Percentiles rank a stretch among this genome's conserved stretches.
Evolutionary conservation across 345 rosid genomes (phyloP).

Genomic region (Salix brachista): DNA sequence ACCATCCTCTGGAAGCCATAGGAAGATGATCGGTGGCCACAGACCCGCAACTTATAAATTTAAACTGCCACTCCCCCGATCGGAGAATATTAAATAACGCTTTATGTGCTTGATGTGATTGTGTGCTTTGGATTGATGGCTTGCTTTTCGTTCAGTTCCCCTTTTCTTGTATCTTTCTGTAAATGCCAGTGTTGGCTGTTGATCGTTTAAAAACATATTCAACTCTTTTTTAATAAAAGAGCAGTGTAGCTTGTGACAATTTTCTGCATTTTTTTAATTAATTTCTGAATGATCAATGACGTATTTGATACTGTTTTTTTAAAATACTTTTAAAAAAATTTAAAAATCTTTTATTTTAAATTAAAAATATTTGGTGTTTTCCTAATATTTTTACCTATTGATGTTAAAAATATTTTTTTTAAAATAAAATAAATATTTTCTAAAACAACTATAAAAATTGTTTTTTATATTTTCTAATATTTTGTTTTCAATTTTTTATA

Average conservation of each 20-base stretch:
- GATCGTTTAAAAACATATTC: not conserved
- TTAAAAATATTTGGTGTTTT: no score
- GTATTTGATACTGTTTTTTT: no score
- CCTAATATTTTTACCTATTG: no score
- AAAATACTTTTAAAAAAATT: no score
- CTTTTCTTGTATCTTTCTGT: not conserved
- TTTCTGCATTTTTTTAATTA: not conserved
- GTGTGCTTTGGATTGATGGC: not conserved
- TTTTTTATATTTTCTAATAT: no score
- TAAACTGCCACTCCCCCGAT: not conserved
- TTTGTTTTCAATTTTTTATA: no score
- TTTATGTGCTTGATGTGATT: not conserved
- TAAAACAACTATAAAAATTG: no score
- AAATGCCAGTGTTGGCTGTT: not conserved
- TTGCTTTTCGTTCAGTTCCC: not conserved
- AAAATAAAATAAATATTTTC: no score
- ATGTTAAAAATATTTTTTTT: no score
- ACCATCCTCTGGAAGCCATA: conserved; percentile 64
- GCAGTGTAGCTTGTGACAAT: not conserved
- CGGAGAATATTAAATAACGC: not conserved
- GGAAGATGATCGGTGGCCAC: not conserved
- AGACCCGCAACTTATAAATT: not conserved
- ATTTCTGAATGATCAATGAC: no score
- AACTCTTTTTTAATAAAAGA: not conserved
- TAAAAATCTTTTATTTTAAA: no score